Evolutionary conservation across 1,284 basidiomycete species (phyloP), one percentile per base, ranked within the genome.

Genomic region (Irpex rosettiformis): DNA sequence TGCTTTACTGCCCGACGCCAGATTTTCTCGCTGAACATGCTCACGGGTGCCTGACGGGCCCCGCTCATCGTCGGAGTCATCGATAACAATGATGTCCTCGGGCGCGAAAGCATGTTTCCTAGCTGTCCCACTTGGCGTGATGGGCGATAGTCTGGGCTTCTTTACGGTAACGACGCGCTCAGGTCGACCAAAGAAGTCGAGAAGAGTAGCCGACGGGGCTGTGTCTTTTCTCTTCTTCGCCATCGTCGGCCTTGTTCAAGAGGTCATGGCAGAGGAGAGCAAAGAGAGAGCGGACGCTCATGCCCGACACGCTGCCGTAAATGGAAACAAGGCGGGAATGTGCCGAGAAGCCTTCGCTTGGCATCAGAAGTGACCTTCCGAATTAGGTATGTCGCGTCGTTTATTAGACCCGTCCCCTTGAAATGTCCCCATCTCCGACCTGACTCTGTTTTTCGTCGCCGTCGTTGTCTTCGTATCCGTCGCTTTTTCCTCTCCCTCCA

Each of bases 1-100:
- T n/a, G n/a, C n/a, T n/a, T n/a, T 16, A 37, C 33, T 37, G 33
- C 33, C 33, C 33, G 33, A 37, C 33, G 33, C 33, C 33, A 11
- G 11, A 11, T 8, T 8, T 37, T 11, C 4, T 16, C 16, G 33
- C 33, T 37, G 11, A 37, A 16, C 33, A 37, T 37, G 33, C 33
- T 1, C 33, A 37, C 11, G 5, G 10, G 33, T 16, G 33, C 33
- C 33, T 8, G 33, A 16, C 16, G 33, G 16, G 33, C 33, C 7
- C 3, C 42, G 47, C 27, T 60, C 64, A 13, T 63, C 59, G 56
- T 77, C 77, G 18, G 79, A 77, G 52, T 86, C 84, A 65, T 86
- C 83, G 58, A 88, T 81, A 62, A 85, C 70, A 53, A 87, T 83
- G 58, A 83, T 68, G 40, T 84, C 78, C 57, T 66, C 69, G 16